Evolutionary conservation across 2,329 filamentous ascomycete genomes (phyloP).

Genomic region (Curvularia eragrostidis): DNA sequence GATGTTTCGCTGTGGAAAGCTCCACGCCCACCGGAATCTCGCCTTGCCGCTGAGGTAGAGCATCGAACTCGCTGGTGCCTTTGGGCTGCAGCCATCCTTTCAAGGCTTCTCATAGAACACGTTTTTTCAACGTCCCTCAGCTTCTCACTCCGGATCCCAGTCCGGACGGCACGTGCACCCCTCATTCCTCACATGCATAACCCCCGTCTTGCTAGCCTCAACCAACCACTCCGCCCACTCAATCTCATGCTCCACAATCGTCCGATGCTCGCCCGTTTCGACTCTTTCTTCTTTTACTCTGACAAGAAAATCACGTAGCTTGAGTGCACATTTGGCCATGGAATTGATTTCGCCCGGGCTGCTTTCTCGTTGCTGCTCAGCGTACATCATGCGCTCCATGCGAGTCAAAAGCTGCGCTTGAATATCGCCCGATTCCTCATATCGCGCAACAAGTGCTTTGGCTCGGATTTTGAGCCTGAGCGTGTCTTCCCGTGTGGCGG

Average conservation of each 20-base stretch:
- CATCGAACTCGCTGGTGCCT: neutral
- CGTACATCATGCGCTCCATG: conserved; percentile 34
- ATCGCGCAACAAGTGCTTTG: conserved; percentile 23
- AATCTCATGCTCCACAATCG: conserved; percentile 36
- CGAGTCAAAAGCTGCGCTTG: conserved; percentile 23
- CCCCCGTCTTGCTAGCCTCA: conserved; percentile 29
- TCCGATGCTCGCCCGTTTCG: conserved; percentile 30
- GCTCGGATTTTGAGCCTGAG: conserved; percentile 25
- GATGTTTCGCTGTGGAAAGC: neutral
- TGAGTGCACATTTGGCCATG: conserved; percentile 19
- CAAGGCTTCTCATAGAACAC: neutral
- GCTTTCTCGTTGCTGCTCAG: conserved; percentile 10
- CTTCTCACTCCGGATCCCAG: conserved; percentile 27
- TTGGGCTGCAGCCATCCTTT: too few relatives aligned
- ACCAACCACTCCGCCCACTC: conserved; percentile 42
- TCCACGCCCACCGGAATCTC: neutral
- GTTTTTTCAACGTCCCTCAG: too few relatives aligned
- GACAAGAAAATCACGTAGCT: conserved; percentile 28
- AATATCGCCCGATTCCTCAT: conserved; percentile 28
- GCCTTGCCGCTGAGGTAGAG: neutral
- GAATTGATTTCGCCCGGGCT: neutral
- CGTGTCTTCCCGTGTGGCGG: conserved; percentile 31
- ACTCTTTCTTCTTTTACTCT: conserved; percentile 25
- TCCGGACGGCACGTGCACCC: conserved; percentile 37
- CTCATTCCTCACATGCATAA: conserved; percentile 38